Base-by-base conservation (phyloP, 768 basidiomycete genomes). In the Chiua virens region DNA sequence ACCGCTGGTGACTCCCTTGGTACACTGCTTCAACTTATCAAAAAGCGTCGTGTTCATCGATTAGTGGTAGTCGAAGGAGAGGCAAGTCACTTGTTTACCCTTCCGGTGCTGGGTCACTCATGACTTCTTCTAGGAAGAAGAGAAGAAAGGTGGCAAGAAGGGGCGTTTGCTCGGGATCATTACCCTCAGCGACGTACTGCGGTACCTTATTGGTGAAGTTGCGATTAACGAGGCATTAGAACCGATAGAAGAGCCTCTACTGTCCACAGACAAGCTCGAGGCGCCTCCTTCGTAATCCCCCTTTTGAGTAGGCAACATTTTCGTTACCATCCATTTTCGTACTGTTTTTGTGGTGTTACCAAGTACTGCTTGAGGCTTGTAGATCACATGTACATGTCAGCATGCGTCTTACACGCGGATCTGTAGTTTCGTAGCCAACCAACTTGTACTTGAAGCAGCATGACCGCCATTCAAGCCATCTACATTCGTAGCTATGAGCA, bases 31-130 rank as follows among this genome's bases (percentile, higher is more conserved):
- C 85, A 91, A 59, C 81, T 97, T 20, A 90, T 98, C 65, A 92
- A 92, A 71, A 91, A 94, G 68, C 85, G 94, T 25, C 78, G 97
- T 28, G 92, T 97, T 14, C 97, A 99, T 67, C 84, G 97, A 43
- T 73, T 99, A 17, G 94, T 98, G 2, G 94, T 98, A 3, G 93
- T 98, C 15, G 92, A 95, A 73, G 90, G 91, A 57, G 92, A 92
- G 67, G 89, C 87, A 56, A 55, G 79, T 71, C 14, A 1, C 28
- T 38, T 25, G 18, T 17, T 22, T 25, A 4, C 21, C 43, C 37
- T 22, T 28, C 14, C 43, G 14, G 11, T 28, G 5, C 42, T n/a
- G 13, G 17, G 21, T 45, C 49, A 21, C 34, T 34, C 34, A 41
- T 32, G 38, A 42, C 45, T 42, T n/a, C 37, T 41, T 45, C 37